These are phyloP conservation scores for Asterella californica DNA, from an alignment of 225 moss, liverwort and hornwort species.

Conservation along the genomic window DNA sequence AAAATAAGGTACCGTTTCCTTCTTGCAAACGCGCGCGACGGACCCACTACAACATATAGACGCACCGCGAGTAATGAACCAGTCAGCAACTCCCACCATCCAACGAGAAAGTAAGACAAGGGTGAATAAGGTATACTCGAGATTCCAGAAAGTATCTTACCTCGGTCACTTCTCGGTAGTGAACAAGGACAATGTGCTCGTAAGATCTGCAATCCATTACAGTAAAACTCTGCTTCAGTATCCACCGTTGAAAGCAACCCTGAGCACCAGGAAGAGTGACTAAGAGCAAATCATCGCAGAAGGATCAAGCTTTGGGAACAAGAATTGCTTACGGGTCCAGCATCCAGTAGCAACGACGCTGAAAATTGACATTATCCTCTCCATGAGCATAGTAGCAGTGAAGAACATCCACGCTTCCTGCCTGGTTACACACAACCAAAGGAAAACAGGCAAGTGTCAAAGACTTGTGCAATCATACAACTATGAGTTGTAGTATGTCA, in stretches of 20 bases:
- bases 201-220: slow-evolving; percentile 38
- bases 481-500: too few relatives aligned
- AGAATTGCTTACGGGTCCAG: slow-evolving; percentile 56
- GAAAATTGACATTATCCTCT: slow-evolving; percentile 65
- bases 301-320: background rate
- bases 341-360: slow-evolving; percentile 96
- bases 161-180: slow-evolving; percentile 96
- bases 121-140: background rate
- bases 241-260: background rate
- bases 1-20: too few relatives aligned
- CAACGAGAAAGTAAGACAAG: background rate
- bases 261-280: background rate
- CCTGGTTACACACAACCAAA: slow-evolving; percentile 25
- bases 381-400: slow-evolving; percentile 65
- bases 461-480: too few relatives aligned
- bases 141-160: slow-evolving; percentile 18
- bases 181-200: slow-evolving; percentile 97
- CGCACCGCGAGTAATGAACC: background rate
- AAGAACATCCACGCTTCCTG: slow-evolving; percentile 80
- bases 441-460: background rate
- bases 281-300: background rate
- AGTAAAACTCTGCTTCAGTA: background rate
- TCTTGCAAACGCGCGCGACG: too few relatives aligned
- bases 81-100: background rate
- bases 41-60: too few relatives aligned